Percentiles rank a stretch among this genome's conserved stretches.
phyloP scores from a whole-genome alignment of 345 rosid species.

The Citrus australasica region DNA sequence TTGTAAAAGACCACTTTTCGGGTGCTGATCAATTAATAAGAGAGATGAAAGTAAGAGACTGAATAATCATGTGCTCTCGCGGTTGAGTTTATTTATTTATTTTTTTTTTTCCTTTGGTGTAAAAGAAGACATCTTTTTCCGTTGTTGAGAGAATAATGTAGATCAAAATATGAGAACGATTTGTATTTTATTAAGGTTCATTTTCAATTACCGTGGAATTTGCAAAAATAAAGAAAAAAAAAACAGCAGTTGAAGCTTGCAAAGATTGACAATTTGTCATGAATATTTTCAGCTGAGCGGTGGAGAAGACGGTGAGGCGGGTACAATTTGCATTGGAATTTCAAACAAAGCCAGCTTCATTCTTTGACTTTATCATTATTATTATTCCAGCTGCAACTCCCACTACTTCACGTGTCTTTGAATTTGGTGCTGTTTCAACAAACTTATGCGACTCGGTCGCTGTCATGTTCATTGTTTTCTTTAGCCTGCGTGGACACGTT shows the following conservation, averaged over 20 bases:
- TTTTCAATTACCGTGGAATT: neutral
- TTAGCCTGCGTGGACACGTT: neutral
- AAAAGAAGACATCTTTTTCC: neutral
- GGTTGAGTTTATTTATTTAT: neutral
- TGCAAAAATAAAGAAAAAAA: too few species aligned
- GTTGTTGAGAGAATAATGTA: neutral
- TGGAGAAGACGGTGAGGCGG: neutral
- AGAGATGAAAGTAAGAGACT: neutral
- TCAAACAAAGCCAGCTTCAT: neutral
- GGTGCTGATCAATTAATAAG: conserved; percentile 3
- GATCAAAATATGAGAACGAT: neutral
- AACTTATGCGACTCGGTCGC: neutral
- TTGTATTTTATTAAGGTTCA: neutral
- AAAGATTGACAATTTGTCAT: too few species aligned
- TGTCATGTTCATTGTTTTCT: neutral
- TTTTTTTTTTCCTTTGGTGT: neutral
- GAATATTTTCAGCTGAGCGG: neutral
- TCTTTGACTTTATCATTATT: neutral
- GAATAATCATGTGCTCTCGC: neutral
- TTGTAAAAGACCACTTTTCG: conserved; percentile 1
- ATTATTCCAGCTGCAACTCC: neutral
- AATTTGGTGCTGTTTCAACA: neutral
- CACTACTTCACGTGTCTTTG: neutral
- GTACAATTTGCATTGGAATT: neutral
- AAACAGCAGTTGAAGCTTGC: too few species aligned